A percentile compares a stretch with the other conserved stretches of the same genome.
Evolutionary conservation across 768 basidiomycete species (phyloP).

Genomic region (Suillus brevipes): DNA sequence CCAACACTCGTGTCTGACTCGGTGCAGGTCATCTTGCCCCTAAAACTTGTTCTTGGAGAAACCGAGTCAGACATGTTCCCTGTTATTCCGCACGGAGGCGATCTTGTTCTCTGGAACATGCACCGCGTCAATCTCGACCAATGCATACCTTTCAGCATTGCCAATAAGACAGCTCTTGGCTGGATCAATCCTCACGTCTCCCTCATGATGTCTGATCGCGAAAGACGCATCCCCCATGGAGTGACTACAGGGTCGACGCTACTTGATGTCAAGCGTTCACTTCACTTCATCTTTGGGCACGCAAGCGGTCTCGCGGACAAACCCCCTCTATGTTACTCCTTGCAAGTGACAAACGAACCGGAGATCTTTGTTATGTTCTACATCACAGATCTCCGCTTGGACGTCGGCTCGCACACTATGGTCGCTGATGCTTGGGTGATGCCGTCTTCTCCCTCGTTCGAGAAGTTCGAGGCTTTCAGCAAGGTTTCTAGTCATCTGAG

Average conservation of each 20-base stretch:
- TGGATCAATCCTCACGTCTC: constrained; percentile 38
- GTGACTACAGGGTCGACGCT: constrained; percentile 17
- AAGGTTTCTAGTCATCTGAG: not conserved
- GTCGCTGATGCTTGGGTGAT: constrained; percentile 52
- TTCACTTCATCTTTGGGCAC: constrained; percentile 29
- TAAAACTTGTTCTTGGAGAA: constrained; percentile 16
- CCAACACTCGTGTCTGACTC: not conserved
- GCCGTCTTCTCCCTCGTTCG: constrained; percentile 29
- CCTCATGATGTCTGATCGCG: constrained; percentile 35
- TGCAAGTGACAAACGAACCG: constrained; percentile 14
- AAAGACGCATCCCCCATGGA: constrained; percentile 22
- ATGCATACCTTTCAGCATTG: constrained; percentile 33
- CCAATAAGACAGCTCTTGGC: constrained; percentile 9
- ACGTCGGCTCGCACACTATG: constrained; percentile 49
- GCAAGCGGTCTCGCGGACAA: constrained; percentile 25
- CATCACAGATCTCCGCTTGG: constrained; percentile 46
- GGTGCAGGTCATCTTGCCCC: constrained; percentile 24
- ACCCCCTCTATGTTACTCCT: constrained; percentile 19
- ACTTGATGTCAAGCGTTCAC: constrained; percentile 33
- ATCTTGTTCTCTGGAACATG: constrained; percentile 34
- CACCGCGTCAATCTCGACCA: constrained; percentile 40
- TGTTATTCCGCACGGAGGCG: constrained; percentile 16
- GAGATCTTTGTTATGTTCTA: constrained; percentile 45
- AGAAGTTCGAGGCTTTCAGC: not conserved
- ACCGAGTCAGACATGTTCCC: constrained; percentile 29